Evolutionary conservation across 495 filamentous ascomycete genomes (phyloP).

Genomic region (Aspergillus heteromorphus): DNA sequence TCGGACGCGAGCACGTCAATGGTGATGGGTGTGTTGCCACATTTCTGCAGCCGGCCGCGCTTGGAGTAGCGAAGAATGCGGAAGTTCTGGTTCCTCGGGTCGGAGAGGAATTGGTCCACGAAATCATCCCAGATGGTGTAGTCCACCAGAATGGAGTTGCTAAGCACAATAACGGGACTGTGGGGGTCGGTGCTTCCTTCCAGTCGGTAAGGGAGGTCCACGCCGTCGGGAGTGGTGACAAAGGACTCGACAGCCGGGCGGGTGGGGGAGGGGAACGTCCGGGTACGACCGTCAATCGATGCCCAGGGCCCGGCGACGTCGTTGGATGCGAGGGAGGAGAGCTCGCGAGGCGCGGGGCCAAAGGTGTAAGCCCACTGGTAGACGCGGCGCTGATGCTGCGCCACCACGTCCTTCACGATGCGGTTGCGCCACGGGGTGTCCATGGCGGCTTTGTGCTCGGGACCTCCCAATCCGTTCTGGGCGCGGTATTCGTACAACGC

Average conservation of each 20-base stretch:
- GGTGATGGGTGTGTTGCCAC: conserved; percentile 44
- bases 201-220: conserved; percentile 64
- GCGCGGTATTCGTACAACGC: conserved; percentile 67
- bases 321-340: conserved; percentile 39
- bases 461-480: conserved; percentile 56
- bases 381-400: conserved; percentile 47
- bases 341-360: conserved; percentile 64
- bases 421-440: conserved; percentile 52
- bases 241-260: conserved; percentile 56
- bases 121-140: conserved; percentile 74
- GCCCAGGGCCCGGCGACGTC: conserved; percentile 37
- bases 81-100: conserved; percentile 53
- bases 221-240: conserved; percentile 61
- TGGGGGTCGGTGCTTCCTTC: conserved; percentile 61
- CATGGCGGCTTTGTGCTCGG: conserved; percentile 57
- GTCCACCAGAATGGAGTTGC: conserved; percentile 69
- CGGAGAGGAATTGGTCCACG: conserved; percentile 54
- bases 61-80: conserved; percentile 67
- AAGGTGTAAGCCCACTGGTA: conserved; percentile 77
- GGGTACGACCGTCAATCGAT: conserved; percentile 50
- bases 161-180: conserved; percentile 65
- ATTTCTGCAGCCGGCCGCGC: conserved; percentile 51
- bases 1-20: conserved; percentile 64
- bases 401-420: conserved; percentile 51
- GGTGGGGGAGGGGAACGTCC: conserved; percentile 46